Evolutionary conservation across 495 filamentous ascomycete genomes (phyloP).

Genomic region (Usnea hakonensis): DNA sequence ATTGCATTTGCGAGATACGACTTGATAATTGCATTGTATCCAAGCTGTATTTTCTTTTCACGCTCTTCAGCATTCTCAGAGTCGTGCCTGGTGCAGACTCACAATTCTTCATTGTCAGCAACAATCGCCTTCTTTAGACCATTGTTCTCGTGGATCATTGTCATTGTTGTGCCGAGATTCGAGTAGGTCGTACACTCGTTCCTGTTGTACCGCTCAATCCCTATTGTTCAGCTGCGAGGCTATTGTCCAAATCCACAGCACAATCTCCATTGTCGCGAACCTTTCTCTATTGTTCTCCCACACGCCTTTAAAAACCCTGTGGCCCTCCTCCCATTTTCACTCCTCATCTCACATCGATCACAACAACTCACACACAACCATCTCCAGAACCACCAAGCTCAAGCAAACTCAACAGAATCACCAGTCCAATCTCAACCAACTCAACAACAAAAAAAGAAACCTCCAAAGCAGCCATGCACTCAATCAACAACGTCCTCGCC

Average conservation of each 20-base stretch:
- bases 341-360: background rate
- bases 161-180: background rate
- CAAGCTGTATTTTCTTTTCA: background rate
- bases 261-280: background rate
- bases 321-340: background rate
- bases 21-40: background rate
- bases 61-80: background rate
- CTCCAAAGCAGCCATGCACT: background rate
- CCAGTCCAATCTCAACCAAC: background rate
- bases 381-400: background rate
- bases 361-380: background rate
- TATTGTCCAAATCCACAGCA: background rate
- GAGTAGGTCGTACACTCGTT: background rate
- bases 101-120: background rate
- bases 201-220: background rate
- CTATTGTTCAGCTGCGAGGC: background rate
- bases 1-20: background rate
- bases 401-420: background rate
- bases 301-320: background rate
- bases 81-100: background rate
- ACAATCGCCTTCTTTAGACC: background rate
- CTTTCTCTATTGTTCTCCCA: background rate
- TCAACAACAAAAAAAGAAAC: no score
- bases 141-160: background rate
- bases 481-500: no score